Conservation (phyloP, 2,329 filamentous ascomycete species). For the Talaromyces sp. region DNA sequence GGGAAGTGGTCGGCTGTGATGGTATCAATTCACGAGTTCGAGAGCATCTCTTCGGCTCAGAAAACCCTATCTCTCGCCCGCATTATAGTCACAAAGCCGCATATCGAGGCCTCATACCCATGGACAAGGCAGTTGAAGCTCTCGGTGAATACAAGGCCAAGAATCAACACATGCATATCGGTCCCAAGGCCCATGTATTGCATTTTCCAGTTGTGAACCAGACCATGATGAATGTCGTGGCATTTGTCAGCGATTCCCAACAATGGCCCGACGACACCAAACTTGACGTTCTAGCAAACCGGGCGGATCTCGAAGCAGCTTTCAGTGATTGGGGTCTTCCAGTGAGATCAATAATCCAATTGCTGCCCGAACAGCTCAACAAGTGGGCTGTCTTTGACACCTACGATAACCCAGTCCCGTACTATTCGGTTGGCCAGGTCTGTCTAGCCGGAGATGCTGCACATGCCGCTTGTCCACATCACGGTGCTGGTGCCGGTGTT, state of each 20-base stretch:
- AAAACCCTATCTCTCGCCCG: conserved; percentile 20
- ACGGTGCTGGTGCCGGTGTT: conserved; percentile 37
- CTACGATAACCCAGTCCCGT: conserved; percentile 28
- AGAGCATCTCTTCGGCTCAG: conserved; percentile 26
- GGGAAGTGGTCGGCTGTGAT: conserved; percentile 35
- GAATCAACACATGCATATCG: conserved; percentile 56
- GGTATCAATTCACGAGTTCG: conserved; percentile 34
- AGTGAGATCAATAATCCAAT: conserved; percentile 22
- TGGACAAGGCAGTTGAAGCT: conserved; percentile 49
- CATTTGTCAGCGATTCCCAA: not conserved
- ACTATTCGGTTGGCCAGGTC: conserved; percentile 27
- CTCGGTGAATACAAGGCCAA: conserved; percentile 50
- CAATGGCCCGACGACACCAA: conserved; percentile 10
- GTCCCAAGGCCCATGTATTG: conserved; percentile 55
- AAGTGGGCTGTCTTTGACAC: conserved; percentile 36
- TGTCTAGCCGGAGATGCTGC: conserved; percentile 39
- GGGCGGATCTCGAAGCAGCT: conserved; percentile 40
- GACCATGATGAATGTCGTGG: conserved; percentile 1
- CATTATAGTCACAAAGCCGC: conserved; percentile 34
- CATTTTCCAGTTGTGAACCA: conserved; percentile 55
- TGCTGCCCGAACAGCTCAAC: conserved; percentile 4
- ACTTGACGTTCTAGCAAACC: conserved; percentile 26
- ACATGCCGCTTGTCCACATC: conserved; percentile 43
- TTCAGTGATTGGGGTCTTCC: conserved; percentile 43
- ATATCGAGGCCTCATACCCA: conserved; percentile 45